Percentiles rank a stretch among this genome's conserved stretches.
Evolutionary conservation across 148 eudicot genomes (phyloP).

Genomic region (Diospyros lotus): DNA sequence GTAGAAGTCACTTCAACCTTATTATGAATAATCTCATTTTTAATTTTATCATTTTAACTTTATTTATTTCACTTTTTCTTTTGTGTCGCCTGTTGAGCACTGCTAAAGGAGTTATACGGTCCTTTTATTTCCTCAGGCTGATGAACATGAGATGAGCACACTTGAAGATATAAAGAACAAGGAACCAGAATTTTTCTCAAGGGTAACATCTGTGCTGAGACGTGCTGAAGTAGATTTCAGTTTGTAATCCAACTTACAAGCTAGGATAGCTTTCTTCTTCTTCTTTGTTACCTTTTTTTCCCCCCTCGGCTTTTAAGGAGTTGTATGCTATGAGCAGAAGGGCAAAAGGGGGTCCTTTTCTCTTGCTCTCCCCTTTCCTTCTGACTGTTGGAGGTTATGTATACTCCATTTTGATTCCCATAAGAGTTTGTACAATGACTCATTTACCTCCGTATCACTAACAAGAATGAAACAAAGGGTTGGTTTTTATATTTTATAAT

Average conservation of each 20-base stretch:
- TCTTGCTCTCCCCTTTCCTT: neutral
- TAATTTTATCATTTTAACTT: too few species aligned
- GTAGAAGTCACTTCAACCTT: too few species aligned
- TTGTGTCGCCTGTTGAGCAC: neutral
- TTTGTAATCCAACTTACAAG: slow-evolving; percentile 19
- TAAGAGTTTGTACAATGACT: neutral
- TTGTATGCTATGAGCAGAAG: neutral
- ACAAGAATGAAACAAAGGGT: neutral
- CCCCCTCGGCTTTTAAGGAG: neutral
- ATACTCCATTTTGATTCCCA: neutral
- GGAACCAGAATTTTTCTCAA: slow-evolving; percentile 65
- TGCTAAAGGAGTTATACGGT: neutral
- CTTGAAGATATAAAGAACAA: slow-evolving; percentile 58
- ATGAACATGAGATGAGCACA: slow-evolving; percentile 64
- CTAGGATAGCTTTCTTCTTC: too few species aligned
- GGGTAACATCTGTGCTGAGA: slow-evolving; percentile 63
- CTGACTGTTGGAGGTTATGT: neutral
- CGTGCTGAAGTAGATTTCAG: slow-evolving; percentile 66
- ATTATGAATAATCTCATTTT: too few species aligned
- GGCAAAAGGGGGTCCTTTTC: neutral
- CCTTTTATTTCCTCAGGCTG: slow-evolving; percentile 43
- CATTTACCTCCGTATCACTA: neutral
- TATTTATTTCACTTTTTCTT: neutral
- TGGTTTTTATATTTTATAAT: neutral
- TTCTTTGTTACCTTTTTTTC: neutral